Conservation (phyloP, 2,329 filamentous ascomycete species). For the Nigrospora oryzae region DNA sequence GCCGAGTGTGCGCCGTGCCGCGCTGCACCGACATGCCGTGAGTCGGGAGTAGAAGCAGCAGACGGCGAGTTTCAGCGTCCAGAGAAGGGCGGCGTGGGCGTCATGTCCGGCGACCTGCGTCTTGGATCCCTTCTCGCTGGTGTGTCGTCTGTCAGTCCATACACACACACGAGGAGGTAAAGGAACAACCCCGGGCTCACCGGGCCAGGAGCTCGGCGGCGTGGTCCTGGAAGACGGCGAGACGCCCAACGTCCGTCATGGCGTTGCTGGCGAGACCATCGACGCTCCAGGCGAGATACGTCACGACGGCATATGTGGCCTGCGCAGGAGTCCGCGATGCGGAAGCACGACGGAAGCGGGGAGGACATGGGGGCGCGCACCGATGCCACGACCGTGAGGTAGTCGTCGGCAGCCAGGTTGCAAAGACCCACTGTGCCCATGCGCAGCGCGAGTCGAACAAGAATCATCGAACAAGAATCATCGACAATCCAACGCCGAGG, state of each 20-base stretch:
- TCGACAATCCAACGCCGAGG: background rate
- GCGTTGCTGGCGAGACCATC: constrained; percentile 2
- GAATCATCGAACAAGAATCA: background rate
- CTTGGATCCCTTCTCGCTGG: constrained; percentile 6
- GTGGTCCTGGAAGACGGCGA: too few species aligned
- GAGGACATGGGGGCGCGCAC: background rate
- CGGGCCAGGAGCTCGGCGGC: background rate
- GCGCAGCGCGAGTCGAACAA: background rate
- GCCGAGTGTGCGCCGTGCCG: too few species aligned
- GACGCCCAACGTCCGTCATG: background rate
- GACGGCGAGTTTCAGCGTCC: constrained; percentile 6
- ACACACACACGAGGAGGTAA: background rate
- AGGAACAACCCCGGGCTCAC: background rate
- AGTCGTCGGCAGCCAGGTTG: background rate
- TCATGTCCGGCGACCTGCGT: constrained; percentile 6
- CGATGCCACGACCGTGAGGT: background rate
- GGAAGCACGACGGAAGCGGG: too few species aligned
- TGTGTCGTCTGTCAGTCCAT: background rate
- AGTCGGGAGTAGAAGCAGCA: constrained; percentile 6
- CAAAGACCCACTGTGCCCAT: background rate
- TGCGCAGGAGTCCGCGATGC: too few species aligned
- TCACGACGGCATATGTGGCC: too few species aligned
- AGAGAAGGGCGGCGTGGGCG: constrained; percentile 5
- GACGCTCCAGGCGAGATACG: constrained; percentile 8
- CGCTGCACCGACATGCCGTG: constrained; percentile 1